Conservation (phyloP, 257 asterid genomes). For the Nicotiana noctiflora region DNA sequence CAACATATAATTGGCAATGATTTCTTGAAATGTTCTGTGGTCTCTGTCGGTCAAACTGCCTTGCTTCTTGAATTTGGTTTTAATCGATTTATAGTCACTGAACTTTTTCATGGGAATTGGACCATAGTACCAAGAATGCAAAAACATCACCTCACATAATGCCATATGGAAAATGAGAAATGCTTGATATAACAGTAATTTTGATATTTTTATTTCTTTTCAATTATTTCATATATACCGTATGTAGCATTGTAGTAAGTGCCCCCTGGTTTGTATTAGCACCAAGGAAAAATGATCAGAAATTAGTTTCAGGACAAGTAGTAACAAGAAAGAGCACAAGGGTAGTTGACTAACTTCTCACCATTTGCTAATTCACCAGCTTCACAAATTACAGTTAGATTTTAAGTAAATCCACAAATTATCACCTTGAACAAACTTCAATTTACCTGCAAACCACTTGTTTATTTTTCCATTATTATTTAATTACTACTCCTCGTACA, state of each 20-base stretch:
- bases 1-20: not conserved
- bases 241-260: not conserved
- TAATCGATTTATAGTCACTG: not conserved
- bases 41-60: not conserved
- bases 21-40: not conserved
- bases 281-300: not conserved
- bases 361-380: not conserved
- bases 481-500: not conserved
- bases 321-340: not conserved
- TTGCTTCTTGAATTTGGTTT: not conserved
- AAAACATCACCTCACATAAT: not conserved
- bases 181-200: not conserved
- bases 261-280: not conserved
- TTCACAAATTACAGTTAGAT: not conserved
- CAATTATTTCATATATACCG: too few relatives aligned
- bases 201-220: not conserved
- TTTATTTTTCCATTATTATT: not conserved
- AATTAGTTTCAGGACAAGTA: not conserved
- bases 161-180: not conserved
- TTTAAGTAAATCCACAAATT: not conserved
- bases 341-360: not conserved
- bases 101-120: not conserved
- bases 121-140: not conserved
- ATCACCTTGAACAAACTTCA: not conserved
- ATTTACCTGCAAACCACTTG: not conserved